A percentile compares a stretch with the other conserved stretches of the same genome.
phyloP scores from a whole-genome alignment of 257 asterid species.

The Solanum pennellii region DNA sequence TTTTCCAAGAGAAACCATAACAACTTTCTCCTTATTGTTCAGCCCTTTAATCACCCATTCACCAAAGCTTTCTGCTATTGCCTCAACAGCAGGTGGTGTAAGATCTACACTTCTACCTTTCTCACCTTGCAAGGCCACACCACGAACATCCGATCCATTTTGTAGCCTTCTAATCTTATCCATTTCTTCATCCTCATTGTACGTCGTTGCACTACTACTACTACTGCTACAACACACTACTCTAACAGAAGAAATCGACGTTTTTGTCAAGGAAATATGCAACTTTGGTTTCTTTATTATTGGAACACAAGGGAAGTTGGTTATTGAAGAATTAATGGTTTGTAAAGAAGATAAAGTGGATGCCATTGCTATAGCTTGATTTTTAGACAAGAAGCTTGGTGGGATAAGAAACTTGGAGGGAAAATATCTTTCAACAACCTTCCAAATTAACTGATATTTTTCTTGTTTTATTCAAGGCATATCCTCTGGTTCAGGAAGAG shows the following conservation, averaged over 20 bases:
- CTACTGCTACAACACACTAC: constrained; percentile 12
- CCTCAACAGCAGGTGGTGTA: constrained; percentile 84
- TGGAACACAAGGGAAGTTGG: constrained; percentile 14
- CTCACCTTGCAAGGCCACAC: constrained; percentile 81
- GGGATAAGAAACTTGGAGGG: constrained; percentile 18
- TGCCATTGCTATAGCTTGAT: constrained; percentile 18
- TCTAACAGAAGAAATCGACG: not conserved
- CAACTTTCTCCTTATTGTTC: constrained; percentile 13
- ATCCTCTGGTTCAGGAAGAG: not conserved
- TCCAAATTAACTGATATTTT: constrained; percentile 41
- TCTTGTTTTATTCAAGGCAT: constrained; percentile 15
- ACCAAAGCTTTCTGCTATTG: constrained; percentile 85
- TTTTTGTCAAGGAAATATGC: constrained; percentile 9
- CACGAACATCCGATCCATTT: constrained; percentile 90
- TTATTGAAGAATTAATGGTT: constrained; percentile 10
- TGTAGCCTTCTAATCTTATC: constrained; percentile 69
- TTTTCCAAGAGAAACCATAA: constrained; percentile 61
- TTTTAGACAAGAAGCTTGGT: not conserved
- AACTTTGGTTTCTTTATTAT: constrained; percentile 12
- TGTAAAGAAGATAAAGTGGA: constrained; percentile 26
- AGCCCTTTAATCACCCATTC: constrained; percentile 58
- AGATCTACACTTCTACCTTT: constrained; percentile 61
- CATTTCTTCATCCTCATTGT: constrained; percentile 73
- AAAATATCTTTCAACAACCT: constrained; percentile 38
- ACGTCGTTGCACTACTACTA: constrained; percentile 15